Conservation (phyloP, 306 rosid species). For the Corylus avellana region DNA sequence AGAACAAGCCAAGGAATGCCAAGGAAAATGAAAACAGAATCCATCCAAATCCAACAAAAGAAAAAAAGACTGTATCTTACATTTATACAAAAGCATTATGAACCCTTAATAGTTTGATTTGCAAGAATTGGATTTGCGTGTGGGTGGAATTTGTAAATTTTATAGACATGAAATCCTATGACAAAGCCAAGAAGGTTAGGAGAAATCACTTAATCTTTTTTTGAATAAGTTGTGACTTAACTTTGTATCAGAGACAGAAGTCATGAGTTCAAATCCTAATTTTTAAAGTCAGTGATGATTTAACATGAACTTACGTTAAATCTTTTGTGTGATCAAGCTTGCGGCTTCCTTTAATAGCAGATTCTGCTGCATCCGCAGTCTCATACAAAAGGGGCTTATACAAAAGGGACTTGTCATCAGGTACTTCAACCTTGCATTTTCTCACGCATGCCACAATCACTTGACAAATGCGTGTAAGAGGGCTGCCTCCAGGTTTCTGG, state of each 20-base stretch:
- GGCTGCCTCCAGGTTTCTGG: slow-evolving; percentile 79
- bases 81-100: neutral
- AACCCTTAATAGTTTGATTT: neutral
- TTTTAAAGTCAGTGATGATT: no score
- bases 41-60: slow-evolving; percentile 2
- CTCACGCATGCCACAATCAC: slow-evolving; percentile 61
- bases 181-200: neutral
- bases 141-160: no score
- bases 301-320: slow-evolving; percentile 34
- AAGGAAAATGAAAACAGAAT: neutral
- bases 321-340: slow-evolving; percentile 72
- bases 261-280: no score
- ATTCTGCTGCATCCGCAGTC: slow-evolving; percentile 50
- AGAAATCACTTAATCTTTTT: neutral
- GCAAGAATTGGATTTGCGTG: neutral
- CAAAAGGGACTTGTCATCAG: slow-evolving; percentile 51
- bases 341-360: slow-evolving; percentile 70
- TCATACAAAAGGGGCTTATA: slow-evolving; percentile 64
- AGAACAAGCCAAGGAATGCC: neutral
- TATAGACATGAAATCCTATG: neutral
- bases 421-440: slow-evolving; percentile 47
- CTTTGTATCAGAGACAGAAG: no score
- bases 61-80: neutral
- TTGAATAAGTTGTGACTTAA: no score
- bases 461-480: slow-evolving; percentile 61